Evolutionary conservation across 2,329 filamentous ascomycete species (phyloP).

Genomic region (Polytolypa hystricis): DNA sequence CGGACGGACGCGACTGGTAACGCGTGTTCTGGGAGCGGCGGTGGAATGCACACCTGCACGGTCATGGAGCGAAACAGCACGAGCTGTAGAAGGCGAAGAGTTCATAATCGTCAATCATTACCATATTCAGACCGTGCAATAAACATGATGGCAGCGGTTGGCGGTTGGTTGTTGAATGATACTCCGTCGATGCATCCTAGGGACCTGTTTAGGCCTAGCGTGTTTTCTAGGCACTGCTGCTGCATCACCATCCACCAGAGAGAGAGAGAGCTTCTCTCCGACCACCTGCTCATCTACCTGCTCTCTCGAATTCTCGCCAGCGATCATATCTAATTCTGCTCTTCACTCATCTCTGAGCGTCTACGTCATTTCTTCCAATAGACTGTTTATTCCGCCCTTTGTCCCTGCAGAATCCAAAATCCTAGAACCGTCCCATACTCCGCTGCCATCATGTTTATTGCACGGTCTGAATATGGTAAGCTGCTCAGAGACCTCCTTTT

Average conservation of each 20-base stretch:
- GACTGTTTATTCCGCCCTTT: too few relatives aligned
- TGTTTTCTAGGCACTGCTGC: slow-evolving; percentile 12
- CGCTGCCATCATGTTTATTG: slow-evolving; percentile 83
- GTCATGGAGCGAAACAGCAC: slow-evolving; percentile 31
- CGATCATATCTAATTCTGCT: not conserved
- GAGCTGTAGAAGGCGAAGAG: slow-evolving; percentile 14
- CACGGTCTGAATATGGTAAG: slow-evolving; percentile 98
- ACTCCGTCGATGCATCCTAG: too few relatives aligned
- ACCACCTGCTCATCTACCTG: not conserved
- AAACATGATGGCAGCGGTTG: slow-evolving; percentile 71
- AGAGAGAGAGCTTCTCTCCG: too few relatives aligned
- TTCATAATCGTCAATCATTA: slow-evolving; percentile 17
- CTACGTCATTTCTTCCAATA: too few relatives aligned
- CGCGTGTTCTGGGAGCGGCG: slow-evolving; percentile 30
- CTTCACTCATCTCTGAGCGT: not conserved
- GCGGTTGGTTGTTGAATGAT: too few relatives aligned
- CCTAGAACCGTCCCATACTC: slow-evolving; percentile 33
- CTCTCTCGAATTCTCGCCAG: too few relatives aligned
- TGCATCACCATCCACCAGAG: too few relatives aligned
- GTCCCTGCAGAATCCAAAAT: too few relatives aligned
- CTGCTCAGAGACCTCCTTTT: slow-evolving; percentile 19
- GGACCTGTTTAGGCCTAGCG: slow-evolving; percentile 16
- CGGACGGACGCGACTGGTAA: slow-evolving; percentile 29
- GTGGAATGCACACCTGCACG: too few relatives aligned
- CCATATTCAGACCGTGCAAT: slow-evolving; percentile 98